Conservation (phyloP, 75 land plant genomes). For the Pinus taeda region DNA sequence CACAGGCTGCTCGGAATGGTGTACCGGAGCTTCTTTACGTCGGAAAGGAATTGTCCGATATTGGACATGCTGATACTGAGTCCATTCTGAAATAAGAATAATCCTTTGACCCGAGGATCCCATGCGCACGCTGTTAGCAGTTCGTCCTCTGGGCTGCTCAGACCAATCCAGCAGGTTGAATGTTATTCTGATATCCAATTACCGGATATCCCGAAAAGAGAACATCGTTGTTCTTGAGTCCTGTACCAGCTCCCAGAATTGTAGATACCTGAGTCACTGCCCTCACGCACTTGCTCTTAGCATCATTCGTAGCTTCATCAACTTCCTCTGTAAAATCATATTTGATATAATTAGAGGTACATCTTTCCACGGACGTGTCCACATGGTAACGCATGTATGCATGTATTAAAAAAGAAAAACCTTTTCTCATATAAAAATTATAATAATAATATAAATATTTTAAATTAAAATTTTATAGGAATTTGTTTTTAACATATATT, state of each 20-base stretch:
- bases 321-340: slow-evolving; percentile 38
- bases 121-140: slow-evolving; percentile 14
- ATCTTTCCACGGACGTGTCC: no score
- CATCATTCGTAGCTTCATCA: slow-evolving; percentile 29
- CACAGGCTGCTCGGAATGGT: slow-evolving; percentile 21
- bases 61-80: slow-evolving; percentile 12
- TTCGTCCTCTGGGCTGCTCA: slow-evolving; percentile 4
- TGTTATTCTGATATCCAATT: slow-evolving; percentile 52
- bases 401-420: no score
- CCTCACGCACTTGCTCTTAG: slow-evolving; percentile 38
- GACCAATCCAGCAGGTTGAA: slow-evolving; percentile 15
- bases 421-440: no score
- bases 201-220: slow-evolving; percentile 58
- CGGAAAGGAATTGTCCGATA: slow-evolving; percentile 4
- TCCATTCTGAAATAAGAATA: slow-evolving; percentile 18
- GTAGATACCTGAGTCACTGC: slow-evolving; percentile 15
- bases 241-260: slow-evolving; percentile 21
- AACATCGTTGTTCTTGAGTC: slow-evolving; percentile 51
- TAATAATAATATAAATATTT: no score
- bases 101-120: slow-evolving; percentile 24
- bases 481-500: no score
- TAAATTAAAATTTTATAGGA: no score
- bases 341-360: no score
- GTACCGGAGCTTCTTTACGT: slow-evolving; percentile 22
- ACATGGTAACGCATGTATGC: no score